Base-by-base conservation (phyloP, 441 rosid genomes). In the Pelargonium fulgidum region DNA sequence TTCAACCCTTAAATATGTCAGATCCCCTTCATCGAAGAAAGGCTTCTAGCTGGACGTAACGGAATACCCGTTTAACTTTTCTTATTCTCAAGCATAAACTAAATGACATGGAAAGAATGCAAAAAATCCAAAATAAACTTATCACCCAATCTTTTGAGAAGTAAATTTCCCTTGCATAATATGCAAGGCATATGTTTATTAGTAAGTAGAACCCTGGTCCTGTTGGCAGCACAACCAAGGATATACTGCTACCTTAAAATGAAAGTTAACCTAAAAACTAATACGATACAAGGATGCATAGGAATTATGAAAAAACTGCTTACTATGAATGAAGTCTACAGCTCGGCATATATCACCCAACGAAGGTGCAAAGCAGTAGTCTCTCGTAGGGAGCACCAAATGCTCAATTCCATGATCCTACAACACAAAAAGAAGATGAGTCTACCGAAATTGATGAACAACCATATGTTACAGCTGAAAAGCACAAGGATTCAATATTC, bases 281-380 rank as follows among this genome's bases (percentile, higher is more conserved):
- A 29, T 11, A 50, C 47, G 11, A 48, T 7, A 36, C 64, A 10
- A 19, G 13, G 14, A 17, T 45, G 10, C 6, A 66, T 20, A 59
- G 50, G 24, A n/a, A 39, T 44, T 7, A 19, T 29, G 12, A 10
- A 16, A 68, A 65, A 58, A 29, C 33, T 52, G 64, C 84, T 81
- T 73, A 91, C 99, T 72, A 65, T 84, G 89, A 70, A 94, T 89
- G 67, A 94, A 94, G 56, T 87, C 94, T 56, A 94, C 93, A 65
- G 99, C 99, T 77, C 73, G 90, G 77, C 84, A 83, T 70, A 91
- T 89, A 45, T 89, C 87, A 72, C 75, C 78, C 78, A 92, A 70
- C 11, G 93, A 87, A 39, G 99, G 99, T 62, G 98, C 99, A 85
- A 94, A 94, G 76, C 90, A 94, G 79, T 94, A 94, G 76, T 94